These are phyloP conservation scores for Penicillium macrosclerotiorum DNA, from an alignment of 495 filamentous ascomycete genomes.

Conservation along the genomic window DNA sequence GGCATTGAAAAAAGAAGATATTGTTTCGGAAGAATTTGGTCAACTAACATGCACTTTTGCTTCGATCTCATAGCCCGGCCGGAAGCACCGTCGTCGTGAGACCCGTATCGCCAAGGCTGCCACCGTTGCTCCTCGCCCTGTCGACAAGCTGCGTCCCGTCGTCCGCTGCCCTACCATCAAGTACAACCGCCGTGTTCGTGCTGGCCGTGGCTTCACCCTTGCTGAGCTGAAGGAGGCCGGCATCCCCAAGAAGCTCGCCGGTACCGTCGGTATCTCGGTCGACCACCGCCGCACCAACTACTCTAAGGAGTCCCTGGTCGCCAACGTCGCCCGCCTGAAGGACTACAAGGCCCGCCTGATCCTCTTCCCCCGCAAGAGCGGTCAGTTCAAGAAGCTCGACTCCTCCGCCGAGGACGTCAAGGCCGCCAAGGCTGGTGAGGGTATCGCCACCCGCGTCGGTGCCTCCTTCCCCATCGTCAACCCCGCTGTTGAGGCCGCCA, in stretches of 20 bases:
- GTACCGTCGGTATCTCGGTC: slow-evolving; percentile 94
- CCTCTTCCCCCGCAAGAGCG: slow-evolving; percentile 93
- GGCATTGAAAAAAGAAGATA: slow-evolving; percentile 13
- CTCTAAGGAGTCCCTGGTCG: slow-evolving; percentile 85
- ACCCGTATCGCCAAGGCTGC: slow-evolving; percentile 90
- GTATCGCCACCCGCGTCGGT: slow-evolving; percentile 53
- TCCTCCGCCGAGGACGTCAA: slow-evolving; percentile 82
- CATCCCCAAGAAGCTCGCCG: slow-evolving; percentile 90
- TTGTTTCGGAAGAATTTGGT: slow-evolving; percentile 13
- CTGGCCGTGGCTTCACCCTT: slow-evolving; percentile 95
- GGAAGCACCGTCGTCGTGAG: slow-evolving; percentile 86
- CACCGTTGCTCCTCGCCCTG: slow-evolving; percentile 88
- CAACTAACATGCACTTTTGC: slow-evolving; percentile 30
- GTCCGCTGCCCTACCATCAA: slow-evolving; percentile 93
- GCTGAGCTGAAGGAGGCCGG: slow-evolving; percentile 97
- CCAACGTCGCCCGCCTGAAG: slow-evolving; percentile 94
- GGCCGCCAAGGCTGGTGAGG: slow-evolving; percentile 60
- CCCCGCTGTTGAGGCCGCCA: slow-evolving; percentile 50
- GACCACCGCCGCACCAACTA: slow-evolving; percentile 96
- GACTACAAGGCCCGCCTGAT: slow-evolving; percentile 93
- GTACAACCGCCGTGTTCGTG: slow-evolving; percentile 97
- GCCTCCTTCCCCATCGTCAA: slow-evolving; percentile 70
- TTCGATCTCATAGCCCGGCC: slow-evolving; percentile 68
- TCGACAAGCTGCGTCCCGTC: slow-evolving; percentile 94
- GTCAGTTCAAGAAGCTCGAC: slow-evolving; percentile 88